Conservation (phyloP, 2,329 filamentous ascomycete genomes). For the Ophiocordyceps sinensis region DNA sequence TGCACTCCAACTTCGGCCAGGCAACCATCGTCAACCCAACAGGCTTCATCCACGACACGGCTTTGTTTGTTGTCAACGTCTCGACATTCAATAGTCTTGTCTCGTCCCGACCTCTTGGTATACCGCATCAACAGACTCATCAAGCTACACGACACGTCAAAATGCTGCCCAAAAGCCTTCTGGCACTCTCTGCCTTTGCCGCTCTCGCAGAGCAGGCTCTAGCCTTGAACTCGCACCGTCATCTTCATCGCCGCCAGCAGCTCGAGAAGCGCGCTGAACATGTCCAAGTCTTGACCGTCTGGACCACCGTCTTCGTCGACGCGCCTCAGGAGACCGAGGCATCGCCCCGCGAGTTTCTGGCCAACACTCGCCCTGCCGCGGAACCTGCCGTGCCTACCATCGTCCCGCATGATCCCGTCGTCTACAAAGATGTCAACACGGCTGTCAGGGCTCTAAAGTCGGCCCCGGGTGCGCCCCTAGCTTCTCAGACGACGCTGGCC, state of each 20-base stretch:
- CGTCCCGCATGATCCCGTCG: background rate
- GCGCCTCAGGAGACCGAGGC: constrained; percentile 2
- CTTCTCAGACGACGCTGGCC: constrained; percentile 9
- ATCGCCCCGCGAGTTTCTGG: background rate
- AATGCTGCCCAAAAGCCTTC: constrained; percentile 30
- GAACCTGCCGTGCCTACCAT: background rate
- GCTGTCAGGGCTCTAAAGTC: background rate
- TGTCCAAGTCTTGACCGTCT: constrained; percentile 26
- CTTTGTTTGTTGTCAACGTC: background rate
- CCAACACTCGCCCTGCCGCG: background rate
- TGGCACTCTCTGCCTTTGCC: constrained; percentile 25
- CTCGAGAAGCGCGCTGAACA: constrained; percentile 18
- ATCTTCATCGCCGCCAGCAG: constrained; percentile 17
- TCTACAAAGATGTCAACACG: background rate
- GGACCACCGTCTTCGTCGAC: constrained; percentile 22
- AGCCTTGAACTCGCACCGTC: constrained; percentile 27
- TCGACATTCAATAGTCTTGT: background rate
- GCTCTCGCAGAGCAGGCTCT: constrained; percentile 28
- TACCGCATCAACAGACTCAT: background rate
- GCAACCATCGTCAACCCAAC: too few relatives aligned
- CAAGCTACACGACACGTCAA: constrained; percentile 7
- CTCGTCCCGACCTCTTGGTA: background rate
- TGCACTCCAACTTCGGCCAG: background rate
- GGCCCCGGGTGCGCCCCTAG: background rate
- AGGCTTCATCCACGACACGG: too few relatives aligned